Evolutionary conservation across 371 early-diverging fungal genomes (phyloP), one percentile per base, ranked within the genome.

Genomic region (Mortierella sp.): DNA sequence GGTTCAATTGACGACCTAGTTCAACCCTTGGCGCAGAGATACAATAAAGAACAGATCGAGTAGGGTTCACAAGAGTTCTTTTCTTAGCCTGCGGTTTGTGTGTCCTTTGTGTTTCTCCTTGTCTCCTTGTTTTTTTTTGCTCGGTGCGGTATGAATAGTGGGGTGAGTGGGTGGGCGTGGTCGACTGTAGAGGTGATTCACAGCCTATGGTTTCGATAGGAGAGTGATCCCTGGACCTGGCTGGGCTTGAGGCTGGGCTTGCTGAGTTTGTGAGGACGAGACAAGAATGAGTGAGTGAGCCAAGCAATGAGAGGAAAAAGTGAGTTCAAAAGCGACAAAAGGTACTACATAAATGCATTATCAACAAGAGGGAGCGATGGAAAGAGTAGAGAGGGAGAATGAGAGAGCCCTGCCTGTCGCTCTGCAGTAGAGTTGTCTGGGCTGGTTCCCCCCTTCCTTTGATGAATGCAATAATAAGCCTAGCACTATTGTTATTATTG

Each of bases 91-190:
- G 43, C 43, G 2, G 43, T 2, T 21, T 11, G 48, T n/a, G n/a
- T n/a, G n/a, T n/a, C 48, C 48, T 46, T 64, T 64, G 34, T 2
- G 64, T 64, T 64, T 64, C 40, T 64, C 37, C 34, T 59, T 59
- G 13, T 13, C 31, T 67, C 40, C 4, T 24, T 2, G 16, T 69
- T 43, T 40, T 2, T 69, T 6, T 24, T 48, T 71, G 64, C 16
- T 34, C 21, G 64, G 21, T 64, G 16, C 31, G 61, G 61, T 31
- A 28, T 19, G 31, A 2, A 13, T 40, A 26, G 55, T 55, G 4
- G n/a, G n/a, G n/a, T n/a, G n/a, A n/a, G n/a, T n/a, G n/a, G n/a
- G n/a, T n/a, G n/a, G n/a, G n/a, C n/a, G n/a, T n/a, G n/a, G n/a
- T n/a, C n/a, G n/a, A n/a, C n/a, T n/a, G n/a, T n/a, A n/a, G n/a